These are phyloP conservation scores for Thyridium curvatum DNA, from an alignment of 2,329 filamentous ascomycete genomes.

Conservation along the genomic window DNA sequence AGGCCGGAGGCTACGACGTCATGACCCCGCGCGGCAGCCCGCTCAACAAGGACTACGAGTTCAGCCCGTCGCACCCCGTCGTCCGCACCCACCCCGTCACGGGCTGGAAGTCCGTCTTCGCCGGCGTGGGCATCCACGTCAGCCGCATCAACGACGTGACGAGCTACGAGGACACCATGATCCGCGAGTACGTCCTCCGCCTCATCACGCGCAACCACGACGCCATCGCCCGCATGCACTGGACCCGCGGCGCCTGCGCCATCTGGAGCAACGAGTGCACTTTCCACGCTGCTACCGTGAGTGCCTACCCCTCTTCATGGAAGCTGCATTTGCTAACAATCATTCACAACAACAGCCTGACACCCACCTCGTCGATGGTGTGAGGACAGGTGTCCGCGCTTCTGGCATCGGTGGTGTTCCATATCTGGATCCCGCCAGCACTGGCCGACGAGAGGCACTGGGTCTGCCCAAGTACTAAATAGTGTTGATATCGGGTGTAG, in stretches of 20 bases:
- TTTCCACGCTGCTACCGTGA: constrained; percentile 22
- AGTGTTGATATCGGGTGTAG: too few species aligned
- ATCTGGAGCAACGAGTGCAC: constrained; percentile 31
- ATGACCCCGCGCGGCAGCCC: constrained; percentile 41
- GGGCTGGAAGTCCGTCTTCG: constrained; percentile 47
- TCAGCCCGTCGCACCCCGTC: constrained; percentile 47
- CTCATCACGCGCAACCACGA: constrained; percentile 32
- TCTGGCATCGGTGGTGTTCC: constrained; percentile 29
- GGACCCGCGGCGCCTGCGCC: constrained; percentile 27
- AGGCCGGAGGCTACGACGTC: constrained; percentile 27
- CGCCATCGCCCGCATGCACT: constrained; percentile 29
- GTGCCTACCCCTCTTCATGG: constrained; percentile 4
- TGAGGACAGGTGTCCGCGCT: constrained; percentile 25
- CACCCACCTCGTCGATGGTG: constrained; percentile 21
- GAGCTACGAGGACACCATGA: constrained; percentile 24
- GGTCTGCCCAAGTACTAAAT: constrained; percentile 4
- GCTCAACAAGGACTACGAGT: constrained; percentile 40
- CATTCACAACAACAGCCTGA: constrained; percentile 15
- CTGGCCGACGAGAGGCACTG: constrained; percentile 19
- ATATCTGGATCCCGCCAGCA: constrained; percentile 27
- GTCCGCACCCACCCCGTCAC: constrained; percentile 57
- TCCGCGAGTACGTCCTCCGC: constrained; percentile 27
- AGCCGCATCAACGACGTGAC: constrained; percentile 28
- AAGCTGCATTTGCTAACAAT: constrained; percentile 1
- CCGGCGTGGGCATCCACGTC: constrained; percentile 21